Evolutionary conservation across 1,139 yeast genomes (phyloP).

Genomic region (Barnettozyma hawaiiensis): DNA sequence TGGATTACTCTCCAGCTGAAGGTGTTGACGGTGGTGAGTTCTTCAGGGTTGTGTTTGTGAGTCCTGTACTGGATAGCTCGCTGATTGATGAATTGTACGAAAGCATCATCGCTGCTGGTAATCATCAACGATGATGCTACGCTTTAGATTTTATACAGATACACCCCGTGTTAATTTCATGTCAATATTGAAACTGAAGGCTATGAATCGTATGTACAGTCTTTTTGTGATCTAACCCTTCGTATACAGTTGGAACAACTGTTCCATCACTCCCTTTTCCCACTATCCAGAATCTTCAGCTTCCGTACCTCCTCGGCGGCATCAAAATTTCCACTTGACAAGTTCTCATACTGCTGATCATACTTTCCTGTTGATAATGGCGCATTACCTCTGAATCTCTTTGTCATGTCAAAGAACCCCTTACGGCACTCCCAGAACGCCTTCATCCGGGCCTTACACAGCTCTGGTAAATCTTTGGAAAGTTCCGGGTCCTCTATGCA

Average conservation of each 20-base stretch:
- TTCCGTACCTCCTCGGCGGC: conserved; percentile 74
- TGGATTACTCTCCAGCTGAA: conserved; percentile 79
- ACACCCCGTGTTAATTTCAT: too few species aligned
- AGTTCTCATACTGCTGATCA: conserved; percentile 76
- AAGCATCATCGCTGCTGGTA: conserved; percentile 18
- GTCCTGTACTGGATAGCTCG: conserved; percentile 48
- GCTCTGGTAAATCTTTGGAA: conserved; percentile 72
- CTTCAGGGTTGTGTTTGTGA: conserved; percentile 78
- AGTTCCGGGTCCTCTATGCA: conserved; percentile 81
- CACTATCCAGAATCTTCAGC: conserved; percentile 47
- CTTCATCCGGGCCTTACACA: conserved; percentile 78
- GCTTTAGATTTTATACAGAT: too few species aligned
- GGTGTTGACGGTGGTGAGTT: conserved; percentile 61
- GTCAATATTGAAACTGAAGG: neutral
- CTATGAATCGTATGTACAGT: conserved; percentile 1
- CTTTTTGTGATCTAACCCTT: neutral
- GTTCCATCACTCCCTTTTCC: conserved; percentile 18
- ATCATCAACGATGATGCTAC: too few species aligned
- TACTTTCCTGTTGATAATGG: conserved; percentile 88
- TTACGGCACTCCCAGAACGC: conserved; percentile 85
- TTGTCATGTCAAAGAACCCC: conserved; percentile 84
- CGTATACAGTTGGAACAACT: neutral
- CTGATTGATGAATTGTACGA: conserved; percentile 34
- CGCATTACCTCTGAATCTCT: conserved; percentile 91
- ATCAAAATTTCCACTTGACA: conserved; percentile 76